Conservation (phyloP, 345 rosid genomes). For the Brassica nigra region DNA sequence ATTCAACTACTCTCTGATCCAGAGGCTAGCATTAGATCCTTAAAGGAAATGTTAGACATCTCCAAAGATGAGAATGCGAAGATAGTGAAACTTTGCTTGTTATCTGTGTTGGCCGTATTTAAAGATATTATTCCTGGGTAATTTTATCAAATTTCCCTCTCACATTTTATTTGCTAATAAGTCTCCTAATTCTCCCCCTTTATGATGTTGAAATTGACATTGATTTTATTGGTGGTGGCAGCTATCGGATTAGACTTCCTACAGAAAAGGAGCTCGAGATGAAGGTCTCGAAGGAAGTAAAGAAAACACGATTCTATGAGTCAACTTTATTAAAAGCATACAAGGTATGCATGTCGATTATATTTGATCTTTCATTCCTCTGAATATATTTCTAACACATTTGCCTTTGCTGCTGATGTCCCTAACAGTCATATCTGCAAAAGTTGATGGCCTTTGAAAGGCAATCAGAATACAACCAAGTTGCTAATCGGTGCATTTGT, state of each 20-base stretch:
- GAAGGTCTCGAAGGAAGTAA: constrained; percentile 95
- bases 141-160: background rate
- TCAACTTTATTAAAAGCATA: constrained; percentile 75
- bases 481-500: constrained; percentile 74
- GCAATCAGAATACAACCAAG: constrained; percentile 59
- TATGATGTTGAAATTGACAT: constrained; percentile 11
- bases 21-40: constrained; percentile 65
- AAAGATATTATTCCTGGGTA: constrained; percentile 97
- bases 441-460: constrained; percentile 63
- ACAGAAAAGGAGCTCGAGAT: constrained; percentile 96
- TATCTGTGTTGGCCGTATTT: constrained; percentile 89
- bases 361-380: background rate
- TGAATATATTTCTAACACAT: constrained; percentile 7
- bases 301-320: constrained; percentile 84
- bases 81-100: constrained; percentile 66
- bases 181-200: background rate
- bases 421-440: constrained; percentile 71
- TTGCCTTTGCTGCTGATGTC: constrained; percentile 16
- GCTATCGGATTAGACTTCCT: constrained; percentile 96
- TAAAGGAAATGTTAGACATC: constrained; percentile 76
- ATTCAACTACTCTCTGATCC: constrained; percentile 72
- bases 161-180: constrained; percentile 6
- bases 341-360: constrained; percentile 57
- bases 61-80: constrained; percentile 61
- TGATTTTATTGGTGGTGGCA: constrained; percentile 36